These are phyloP conservation scores for Liquidambar formosana DNA, from an alignment of 164 flowering plant genomes.

Conservation along the genomic window DNA sequence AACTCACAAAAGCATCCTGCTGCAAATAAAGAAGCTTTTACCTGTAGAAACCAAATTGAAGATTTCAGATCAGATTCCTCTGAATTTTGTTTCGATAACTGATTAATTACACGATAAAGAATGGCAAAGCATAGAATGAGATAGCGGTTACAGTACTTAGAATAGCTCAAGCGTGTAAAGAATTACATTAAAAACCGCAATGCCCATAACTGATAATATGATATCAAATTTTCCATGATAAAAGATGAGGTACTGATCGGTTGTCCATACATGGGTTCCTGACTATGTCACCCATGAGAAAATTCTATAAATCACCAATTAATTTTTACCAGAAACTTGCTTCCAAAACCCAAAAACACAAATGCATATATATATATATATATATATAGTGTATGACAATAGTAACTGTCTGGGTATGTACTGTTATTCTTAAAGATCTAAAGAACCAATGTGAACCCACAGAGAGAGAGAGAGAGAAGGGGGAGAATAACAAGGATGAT, in stretches of 20 bases:
- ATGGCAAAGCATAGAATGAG: background rate
- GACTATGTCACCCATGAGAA: background rate
- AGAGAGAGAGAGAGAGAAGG: too few relatives aligned
- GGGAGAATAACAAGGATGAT: too few relatives aligned
- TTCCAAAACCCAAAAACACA: background rate
- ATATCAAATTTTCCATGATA: background rate
- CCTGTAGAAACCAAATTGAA: constrained; percentile 43
- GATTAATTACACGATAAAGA: background rate
- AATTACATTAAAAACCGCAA: background rate
- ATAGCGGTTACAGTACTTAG: too few relatives aligned
- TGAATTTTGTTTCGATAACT: background rate
- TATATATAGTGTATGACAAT: too few relatives aligned
- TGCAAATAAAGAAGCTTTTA: constrained; percentile 79
- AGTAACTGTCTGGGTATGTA: too few relatives aligned
- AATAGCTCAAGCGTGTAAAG: background rate
- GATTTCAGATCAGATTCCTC: background rate
- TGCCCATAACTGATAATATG: background rate
- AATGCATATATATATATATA: too few relatives aligned
- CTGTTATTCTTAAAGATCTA: too few relatives aligned
- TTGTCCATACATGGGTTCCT: background rate
- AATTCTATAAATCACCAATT: background rate
- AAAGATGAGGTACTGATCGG: background rate
- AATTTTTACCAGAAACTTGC: background rate
- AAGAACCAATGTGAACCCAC: too few relatives aligned
- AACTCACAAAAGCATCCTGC: constrained; percentile 77